Evolutionary conservation across 2,329 filamentous ascomycete genomes (phyloP), one percentile per base, ranked within the genome.

Genomic region (Phyllosticta ampelicida): DNA sequence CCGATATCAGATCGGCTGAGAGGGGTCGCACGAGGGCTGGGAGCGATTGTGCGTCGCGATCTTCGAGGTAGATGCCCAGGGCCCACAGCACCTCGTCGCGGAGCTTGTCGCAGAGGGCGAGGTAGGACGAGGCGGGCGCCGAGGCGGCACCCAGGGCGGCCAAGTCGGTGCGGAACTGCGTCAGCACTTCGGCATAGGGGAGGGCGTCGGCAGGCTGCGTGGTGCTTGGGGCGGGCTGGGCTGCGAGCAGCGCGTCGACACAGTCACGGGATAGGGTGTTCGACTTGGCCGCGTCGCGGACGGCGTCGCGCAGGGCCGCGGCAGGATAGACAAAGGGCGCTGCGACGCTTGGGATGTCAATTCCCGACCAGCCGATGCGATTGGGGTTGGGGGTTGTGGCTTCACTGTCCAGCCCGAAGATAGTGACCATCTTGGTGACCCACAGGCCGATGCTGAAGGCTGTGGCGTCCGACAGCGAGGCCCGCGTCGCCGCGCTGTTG

Each of bases 61-160:
- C 91, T 68, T 96, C 91, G 0, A 96, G 83, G 67, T 95, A 95
- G 60, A 96, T 86, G 44, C 86, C 89, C 0, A 95, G 76, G 60
- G 91, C 85, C 65, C 88, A 91, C 10, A 96, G 82, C 59, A 91
- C 84, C 9, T 83, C 79, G 69, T 96, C 89, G 55, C 91, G 87
- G 50, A 96, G 82, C 18, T 81, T 79, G 68, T 95, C 92, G 63
- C 87, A 94, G 52, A 95, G 80, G 0, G 78, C 73, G 1, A 96
- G 82, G 44, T 94, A 84, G 3, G 86, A 81, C 68, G 90, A 89
- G 60, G 86, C 83, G 1, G 83, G 77, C 1, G 76, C 74, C 54
- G 75, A 72, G 56, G 73, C 69, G 26, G 68, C 67, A 9, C 73
- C 70, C 0, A 88, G 70, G 6, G 76, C 75, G 3, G 83, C 79